phyloP scores from a whole-genome alignment of 192 early-diverging fungal genomes.

The Backusella psychrophila region DNA sequence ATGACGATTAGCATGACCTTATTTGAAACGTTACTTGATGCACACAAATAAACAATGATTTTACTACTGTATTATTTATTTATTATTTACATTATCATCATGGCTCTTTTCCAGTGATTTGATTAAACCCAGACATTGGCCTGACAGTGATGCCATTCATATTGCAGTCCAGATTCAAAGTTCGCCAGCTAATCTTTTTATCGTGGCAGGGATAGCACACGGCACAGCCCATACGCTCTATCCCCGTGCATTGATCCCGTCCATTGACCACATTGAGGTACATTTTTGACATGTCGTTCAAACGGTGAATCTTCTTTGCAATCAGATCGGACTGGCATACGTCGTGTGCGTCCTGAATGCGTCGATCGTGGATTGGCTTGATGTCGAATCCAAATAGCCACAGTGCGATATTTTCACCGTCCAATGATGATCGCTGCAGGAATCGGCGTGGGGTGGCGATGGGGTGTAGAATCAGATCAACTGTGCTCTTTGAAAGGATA shows the following conservation, averaged over 20 bases:
- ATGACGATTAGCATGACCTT: constrained; percentile 69
- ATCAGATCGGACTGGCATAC: constrained; percentile 61
- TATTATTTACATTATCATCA: neutral
- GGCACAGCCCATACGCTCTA: constrained; percentile 34
- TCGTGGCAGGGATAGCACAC: constrained; percentile 56
- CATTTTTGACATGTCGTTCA: constrained; percentile 46
- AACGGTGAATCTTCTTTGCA: constrained; percentile 42
- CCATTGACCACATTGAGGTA: constrained; percentile 7
- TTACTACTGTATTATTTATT: neutral
- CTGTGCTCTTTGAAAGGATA: constrained; percentile 49
- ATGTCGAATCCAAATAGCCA: constrained; percentile 58
- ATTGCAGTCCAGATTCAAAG: constrained; percentile 52
- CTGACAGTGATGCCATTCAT: constrained; percentile 47
- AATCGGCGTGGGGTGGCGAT: constrained; percentile 39
- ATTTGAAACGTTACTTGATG: constrained; percentile 67
- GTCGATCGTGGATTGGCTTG: constrained; percentile 51
- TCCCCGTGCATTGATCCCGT: neutral
- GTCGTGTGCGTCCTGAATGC: constrained; percentile 48
- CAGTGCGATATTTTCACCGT: constrained; percentile 55
- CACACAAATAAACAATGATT: constrained; percentile 1
- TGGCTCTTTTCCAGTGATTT: constrained; percentile 6
- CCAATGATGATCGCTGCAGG: constrained; percentile 27
- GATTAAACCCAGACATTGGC: constrained; percentile 11
- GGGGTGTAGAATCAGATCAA: constrained; percentile 38
- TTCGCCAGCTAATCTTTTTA: constrained; percentile 46